Evolutionary conservation across 345 rosid species (phyloP).

Genomic region (Eucalyptus erythrocorys): DNA sequence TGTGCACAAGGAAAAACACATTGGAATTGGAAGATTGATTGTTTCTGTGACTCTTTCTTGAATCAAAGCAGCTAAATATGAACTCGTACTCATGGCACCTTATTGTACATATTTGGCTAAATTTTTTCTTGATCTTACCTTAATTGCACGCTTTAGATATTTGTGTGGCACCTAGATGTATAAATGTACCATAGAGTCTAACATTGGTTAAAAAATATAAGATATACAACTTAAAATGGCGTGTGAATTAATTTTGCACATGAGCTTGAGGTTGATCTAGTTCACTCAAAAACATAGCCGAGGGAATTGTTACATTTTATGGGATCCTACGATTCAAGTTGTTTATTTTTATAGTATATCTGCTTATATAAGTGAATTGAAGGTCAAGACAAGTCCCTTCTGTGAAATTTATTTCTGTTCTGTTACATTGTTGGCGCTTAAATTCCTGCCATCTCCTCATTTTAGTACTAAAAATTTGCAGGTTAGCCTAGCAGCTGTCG

Average conservation of each 20-base stretch:
- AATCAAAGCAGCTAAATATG: background rate
- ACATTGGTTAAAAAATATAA: background rate
- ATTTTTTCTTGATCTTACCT: background rate
- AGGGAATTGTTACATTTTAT: background rate
- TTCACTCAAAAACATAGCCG: background rate
- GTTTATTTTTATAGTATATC: background rate
- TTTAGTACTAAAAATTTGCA: slow-evolving; percentile 1
- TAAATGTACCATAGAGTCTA: background rate
- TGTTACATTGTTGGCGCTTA: background rate
- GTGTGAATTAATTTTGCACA: background rate
- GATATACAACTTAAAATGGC: background rate
- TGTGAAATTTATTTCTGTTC: background rate
- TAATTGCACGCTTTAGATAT: background rate
- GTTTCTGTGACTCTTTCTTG: background rate
- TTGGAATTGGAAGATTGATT: background rate
- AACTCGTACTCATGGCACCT: background rate
- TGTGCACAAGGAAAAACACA: background rate
- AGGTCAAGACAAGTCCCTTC: background rate
- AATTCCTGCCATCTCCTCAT: background rate
- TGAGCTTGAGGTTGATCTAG: background rate
- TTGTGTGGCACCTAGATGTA: background rate
- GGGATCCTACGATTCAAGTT: background rate
- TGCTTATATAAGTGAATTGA: background rate
- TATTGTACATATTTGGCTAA: background rate
- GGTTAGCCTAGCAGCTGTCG: slow-evolving; percentile 42